Evolutionary conservation across 2,329 filamentous ascomycete genomes (phyloP), one percentile per base, ranked within the genome.

Genomic region (Xylaria sp.): DNA sequence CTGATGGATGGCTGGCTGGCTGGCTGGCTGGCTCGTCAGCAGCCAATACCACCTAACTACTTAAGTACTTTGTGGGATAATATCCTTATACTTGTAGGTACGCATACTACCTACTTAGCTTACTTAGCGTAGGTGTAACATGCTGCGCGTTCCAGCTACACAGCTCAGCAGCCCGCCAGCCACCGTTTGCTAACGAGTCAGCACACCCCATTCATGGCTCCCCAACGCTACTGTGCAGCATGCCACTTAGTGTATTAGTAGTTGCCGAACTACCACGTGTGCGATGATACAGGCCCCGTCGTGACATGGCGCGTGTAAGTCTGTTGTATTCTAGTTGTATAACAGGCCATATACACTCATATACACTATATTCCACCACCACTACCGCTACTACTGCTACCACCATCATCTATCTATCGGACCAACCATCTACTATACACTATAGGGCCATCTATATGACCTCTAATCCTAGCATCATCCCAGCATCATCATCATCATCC

Each of bases 261-360:
- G 51, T 58, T 48, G 53, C 65, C 65, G 64, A 62, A 44, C 18
- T 53, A 53, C 60, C 53, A 59, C 53, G 44, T 44, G 44, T 63
- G n/a, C 32, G 37, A 51, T 58, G 5, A 51, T 58, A 27, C 23
- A 66, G 18, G 25, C 32, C 29, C 35, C 25, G 23, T 50, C 35
- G 27, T 50, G 50, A 23, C 29, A 42, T 29, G 35, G 32, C 50
- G 18, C 27, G 54, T 64, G 62, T 35, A 59, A 32, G 32, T 50
- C 8, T 58, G n/a, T n/a, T n/a, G n/a, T n/a, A n/a, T n/a, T n/a
- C n/a, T n/a, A n/a, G n/a, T n/a, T n/a, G n/a, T n/a, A 40, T 2
- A 40, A 13, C 13, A 10, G 9, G 35, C 35, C 8, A 8, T 9
- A 40, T 40, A 8, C 35, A 40, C 13, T 8, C 35, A 8, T 2